phyloP scores from a whole-genome alignment of 2,329 filamentous ascomycete species.

The Ramularia collo-cygni region DNA sequence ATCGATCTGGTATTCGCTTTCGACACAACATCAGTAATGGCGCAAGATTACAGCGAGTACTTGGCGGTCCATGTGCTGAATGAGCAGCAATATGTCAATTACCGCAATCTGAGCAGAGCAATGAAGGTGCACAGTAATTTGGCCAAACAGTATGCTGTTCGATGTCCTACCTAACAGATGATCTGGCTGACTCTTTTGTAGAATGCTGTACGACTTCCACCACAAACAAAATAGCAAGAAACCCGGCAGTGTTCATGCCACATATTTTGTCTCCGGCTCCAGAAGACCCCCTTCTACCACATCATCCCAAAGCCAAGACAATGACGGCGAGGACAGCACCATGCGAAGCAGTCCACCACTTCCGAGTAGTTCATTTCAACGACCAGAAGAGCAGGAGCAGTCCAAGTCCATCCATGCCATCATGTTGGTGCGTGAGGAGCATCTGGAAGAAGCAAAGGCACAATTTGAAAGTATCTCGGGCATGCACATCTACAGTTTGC shows the following conservation, averaged over 20 bases:
- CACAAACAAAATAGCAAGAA: slow-evolving; percentile 67
- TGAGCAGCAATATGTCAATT: slow-evolving; percentile 73
- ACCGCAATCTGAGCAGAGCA: slow-evolving; percentile 74
- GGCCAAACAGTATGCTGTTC: slow-evolving; percentile 69
- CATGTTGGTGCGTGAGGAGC: slow-evolving; percentile 26
- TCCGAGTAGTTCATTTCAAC: slow-evolving; percentile 60
- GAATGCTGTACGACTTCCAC: slow-evolving; percentile 84
- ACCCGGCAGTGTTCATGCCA: slow-evolving; percentile 72
- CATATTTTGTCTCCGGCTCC: slow-evolving; percentile 77
- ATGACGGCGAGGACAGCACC: slow-evolving; percentile 57
- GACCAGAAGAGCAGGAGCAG: slow-evolving; percentile 42
- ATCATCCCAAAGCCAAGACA: slow-evolving; percentile 34
- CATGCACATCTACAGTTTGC: slow-evolving; percentile 82
- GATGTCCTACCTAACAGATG: neutral
- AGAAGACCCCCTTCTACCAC: slow-evolving; percentile 42
- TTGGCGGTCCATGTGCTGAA: slow-evolving; percentile 70
- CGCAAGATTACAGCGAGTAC: slow-evolving; percentile 58
- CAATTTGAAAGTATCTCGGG: slow-evolving; percentile 67
- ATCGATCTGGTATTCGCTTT: neutral
- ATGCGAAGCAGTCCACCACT: slow-evolving; percentile 61
- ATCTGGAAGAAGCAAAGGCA: slow-evolving; percentile 45
- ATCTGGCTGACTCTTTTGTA: slow-evolving; percentile 34
- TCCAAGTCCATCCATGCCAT: slow-evolving; percentile 40
- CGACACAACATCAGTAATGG: slow-evolving; percentile 26
- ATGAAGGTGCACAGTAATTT: slow-evolving; percentile 77